Conservation (phyloP, 192 early-diverging fungal species). For the Spizellomyces punctatus region DNA sequence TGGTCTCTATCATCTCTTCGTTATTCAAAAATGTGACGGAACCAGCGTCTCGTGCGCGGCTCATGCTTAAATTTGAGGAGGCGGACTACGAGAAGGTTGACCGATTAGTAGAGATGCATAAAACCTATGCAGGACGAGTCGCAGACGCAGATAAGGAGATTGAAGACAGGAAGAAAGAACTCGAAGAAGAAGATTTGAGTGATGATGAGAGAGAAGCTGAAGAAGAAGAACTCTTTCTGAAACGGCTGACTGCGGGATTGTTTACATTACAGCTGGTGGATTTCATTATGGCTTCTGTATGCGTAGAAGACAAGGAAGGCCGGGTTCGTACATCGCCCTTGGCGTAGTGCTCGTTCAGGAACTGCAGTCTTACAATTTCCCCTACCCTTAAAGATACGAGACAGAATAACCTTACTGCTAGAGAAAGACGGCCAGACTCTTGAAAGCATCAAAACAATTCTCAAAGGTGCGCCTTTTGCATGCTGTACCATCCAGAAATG, state of each 20-base stretch:
- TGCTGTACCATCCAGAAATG: too few relatives aligned
- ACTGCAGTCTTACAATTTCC: too few relatives aligned
- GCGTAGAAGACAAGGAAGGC: constrained; percentile 53
- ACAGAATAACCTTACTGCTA: too few relatives aligned
- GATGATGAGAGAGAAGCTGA: constrained; percentile 61
- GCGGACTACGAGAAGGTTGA: constrained; percentile 81
- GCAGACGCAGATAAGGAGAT: constrained; percentile 56
- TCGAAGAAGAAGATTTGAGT: constrained; percentile 36
- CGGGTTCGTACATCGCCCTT: too few relatives aligned
- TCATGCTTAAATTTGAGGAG: constrained; percentile 84
- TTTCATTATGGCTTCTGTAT: constrained; percentile 67
- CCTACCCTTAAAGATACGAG: too few relatives aligned
- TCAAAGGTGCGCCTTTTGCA: too few relatives aligned
- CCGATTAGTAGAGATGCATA: constrained; percentile 75
- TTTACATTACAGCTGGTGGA: constrained; percentile 67
- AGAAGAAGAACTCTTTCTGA: constrained; percentile 67
- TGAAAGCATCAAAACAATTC: too few relatives aligned
- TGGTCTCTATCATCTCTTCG: constrained; percentile 79
- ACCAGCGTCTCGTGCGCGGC: constrained; percentile 55
- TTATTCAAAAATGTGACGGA: constrained; percentile 74
- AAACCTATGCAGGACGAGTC: constrained; percentile 69
- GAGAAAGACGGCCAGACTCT: too few relatives aligned
- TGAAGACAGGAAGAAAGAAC: constrained; percentile 28
- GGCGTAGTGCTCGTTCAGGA: too few relatives aligned
- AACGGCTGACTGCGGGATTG: constrained; percentile 75